phyloP scores from a whole-genome alignment of 306 rosid species.

The Quercus engelmannii region DNA sequence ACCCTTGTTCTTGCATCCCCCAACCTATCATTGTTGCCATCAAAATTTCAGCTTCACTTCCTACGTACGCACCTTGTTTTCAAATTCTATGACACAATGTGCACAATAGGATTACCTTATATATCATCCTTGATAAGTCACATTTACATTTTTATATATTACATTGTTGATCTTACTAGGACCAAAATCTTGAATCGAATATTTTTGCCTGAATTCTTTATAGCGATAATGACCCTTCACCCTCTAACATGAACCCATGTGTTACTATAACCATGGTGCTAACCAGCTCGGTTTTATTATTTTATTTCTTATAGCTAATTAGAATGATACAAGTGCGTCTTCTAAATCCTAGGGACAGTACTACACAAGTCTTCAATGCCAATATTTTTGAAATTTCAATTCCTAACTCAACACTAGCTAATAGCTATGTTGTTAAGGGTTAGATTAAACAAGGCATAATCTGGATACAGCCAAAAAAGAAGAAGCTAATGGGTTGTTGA shows the following conservation, averaged over 20 bases:
- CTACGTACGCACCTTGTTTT: slow-evolving; percentile 6
- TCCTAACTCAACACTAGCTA: neutral
- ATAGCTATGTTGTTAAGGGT: neutral
- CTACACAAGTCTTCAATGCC: slow-evolving; percentile 18
- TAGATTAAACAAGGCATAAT: slow-evolving; percentile 1
- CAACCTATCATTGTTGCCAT: slow-evolving; percentile 29
- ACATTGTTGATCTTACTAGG: slow-evolving; percentile 5
- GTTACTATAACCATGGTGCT: slow-evolving; percentile 11
- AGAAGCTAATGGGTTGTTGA: slow-evolving; percentile 35
- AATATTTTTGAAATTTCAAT: neutral
- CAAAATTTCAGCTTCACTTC: neutral
- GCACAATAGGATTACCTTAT: neutral
- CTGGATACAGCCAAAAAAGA: slow-evolving; percentile 11
- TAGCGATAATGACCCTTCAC: slow-evolving; percentile 5
- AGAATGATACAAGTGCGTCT: slow-evolving; percentile 22
- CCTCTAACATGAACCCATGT: slow-evolving; percentile 1
- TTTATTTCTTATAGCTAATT: slow-evolving; percentile 16
- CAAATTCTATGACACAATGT: slow-evolving; percentile 17
- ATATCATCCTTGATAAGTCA: neutral
- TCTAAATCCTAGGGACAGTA: slow-evolving; percentile 20
- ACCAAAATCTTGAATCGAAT: slow-evolving; percentile 26
- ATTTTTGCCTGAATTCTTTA: slow-evolving; percentile 15
- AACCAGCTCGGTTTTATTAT: slow-evolving; percentile 19
- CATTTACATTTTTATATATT: slow-evolving; percentile 8
- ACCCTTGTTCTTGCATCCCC: slow-evolving; percentile 26